A percentile compares a stretch with the other conserved stretches of the same genome.
Conservation (phyloP, 1,284 basidiomycete genomes). For the Spongispora temasekensis region DNA sequence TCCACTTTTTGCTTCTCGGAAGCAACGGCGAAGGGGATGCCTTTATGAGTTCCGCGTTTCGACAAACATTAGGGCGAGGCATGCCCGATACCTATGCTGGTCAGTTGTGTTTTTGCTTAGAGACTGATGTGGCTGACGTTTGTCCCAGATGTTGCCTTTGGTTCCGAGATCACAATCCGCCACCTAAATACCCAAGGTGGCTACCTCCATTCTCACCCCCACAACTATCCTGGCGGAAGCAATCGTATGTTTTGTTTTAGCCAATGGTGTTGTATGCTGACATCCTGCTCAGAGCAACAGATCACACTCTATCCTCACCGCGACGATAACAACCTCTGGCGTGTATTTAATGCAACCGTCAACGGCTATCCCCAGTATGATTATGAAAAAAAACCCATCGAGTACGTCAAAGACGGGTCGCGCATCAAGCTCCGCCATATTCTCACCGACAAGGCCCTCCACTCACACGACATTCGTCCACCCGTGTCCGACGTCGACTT, state of each 20-base stretch:
- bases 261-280: constrained; percentile 3
- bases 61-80: constrained; percentile 88
- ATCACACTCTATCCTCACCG: constrained; percentile 96
- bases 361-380: constrained; percentile 53
- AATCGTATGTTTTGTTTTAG: constrained; percentile 56
- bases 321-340: constrained; percentile 92
- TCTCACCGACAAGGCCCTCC: constrained; percentile 82
- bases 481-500: constrained; percentile 99
- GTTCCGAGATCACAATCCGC: constrained; percentile 82
- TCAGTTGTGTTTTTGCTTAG: constrained; percentile 38
- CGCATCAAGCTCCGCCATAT: constrained; percentile 87
- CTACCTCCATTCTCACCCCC: constrained; percentile 93
- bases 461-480: constrained; percentile 93
- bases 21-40: constrained; percentile 96
- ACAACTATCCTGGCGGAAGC: constrained; percentile 86
- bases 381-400: constrained; percentile 58
- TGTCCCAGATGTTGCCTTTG: constrained; percentile 78
- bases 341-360: constrained; percentile 70
- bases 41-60: constrained; percentile 99
- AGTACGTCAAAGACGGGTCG: constrained; percentile 65
- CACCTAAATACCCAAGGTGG: constrained; percentile 98
- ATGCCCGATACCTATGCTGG: constrained; percentile 94
- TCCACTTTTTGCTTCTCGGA: constrained; percentile 90
- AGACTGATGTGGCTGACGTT: constrained; percentile 7
- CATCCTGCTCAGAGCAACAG: constrained; percentile 78